Evolutionary conservation across 2,329 filamentous ascomycete genomes (phyloP).

Genomic region (Mycosphaerella arachidis): DNA sequence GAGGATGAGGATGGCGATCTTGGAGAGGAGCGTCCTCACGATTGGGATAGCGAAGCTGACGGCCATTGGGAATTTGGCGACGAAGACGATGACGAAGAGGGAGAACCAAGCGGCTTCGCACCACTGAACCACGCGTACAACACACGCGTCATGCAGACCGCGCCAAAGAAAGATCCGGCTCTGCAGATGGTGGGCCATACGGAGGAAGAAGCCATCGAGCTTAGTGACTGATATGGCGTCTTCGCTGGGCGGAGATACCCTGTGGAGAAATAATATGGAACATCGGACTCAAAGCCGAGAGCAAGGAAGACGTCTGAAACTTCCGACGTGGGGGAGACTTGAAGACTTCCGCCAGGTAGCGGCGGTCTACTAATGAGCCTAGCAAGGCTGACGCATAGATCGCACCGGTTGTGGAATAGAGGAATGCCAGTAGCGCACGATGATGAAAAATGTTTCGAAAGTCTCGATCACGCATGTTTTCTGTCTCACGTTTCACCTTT

Average conservation of each 20-base stretch:
- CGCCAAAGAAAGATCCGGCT: slow-evolving; percentile 11
- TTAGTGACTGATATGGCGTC: slow-evolving; percentile 24
- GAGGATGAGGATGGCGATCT: slow-evolving; percentile 2
- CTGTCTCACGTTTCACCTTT: not conserved
- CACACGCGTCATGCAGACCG: not conserved
- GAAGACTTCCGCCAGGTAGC: not conserved
- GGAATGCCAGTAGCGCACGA: not conserved
- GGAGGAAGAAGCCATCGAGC: slow-evolving; percentile 25
- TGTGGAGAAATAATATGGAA: not conserved
- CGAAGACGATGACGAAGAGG: slow-evolving; percentile 5
- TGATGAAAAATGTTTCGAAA: not conserved
- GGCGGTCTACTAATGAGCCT: not conserved
- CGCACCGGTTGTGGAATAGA: not conserved
- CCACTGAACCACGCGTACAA: slow-evolving; percentile 7
- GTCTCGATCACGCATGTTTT: not conserved
- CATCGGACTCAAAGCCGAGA: not conserved
- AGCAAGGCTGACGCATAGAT: not conserved
- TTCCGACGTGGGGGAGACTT: not conserved
- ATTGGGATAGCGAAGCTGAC: slow-evolving; percentile 3
- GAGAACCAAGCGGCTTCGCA: not conserved
- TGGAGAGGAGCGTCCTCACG: slow-evolving; percentile 8
- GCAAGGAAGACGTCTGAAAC: not conserved
- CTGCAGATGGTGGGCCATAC: slow-evolving; percentile 18
- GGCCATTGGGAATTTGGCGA: slow-evolving; percentile 8
- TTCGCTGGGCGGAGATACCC: not conserved